These are phyloP conservation scores for Xylaria sp. DNA, from an alignment of 2,329 filamentous ascomycete species.

Conservation along the genomic window DNA sequence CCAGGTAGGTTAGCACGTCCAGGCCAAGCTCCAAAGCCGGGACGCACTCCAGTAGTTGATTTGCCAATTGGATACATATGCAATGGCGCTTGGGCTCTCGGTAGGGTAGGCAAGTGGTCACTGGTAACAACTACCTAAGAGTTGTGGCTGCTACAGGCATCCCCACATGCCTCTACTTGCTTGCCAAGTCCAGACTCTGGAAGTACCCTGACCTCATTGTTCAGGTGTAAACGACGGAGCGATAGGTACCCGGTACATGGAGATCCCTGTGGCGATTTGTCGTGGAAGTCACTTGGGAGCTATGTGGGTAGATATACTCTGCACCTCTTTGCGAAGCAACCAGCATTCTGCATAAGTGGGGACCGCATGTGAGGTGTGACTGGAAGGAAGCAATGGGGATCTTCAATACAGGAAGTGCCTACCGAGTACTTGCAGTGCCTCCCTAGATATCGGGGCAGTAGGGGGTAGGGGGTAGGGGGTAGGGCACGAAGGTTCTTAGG, in stretches of 20 bases:
- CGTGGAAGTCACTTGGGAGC: not conserved
- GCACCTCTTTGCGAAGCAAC: not conserved
- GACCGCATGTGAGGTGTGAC: not conserved
- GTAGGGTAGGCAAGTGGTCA: constrained; percentile 14
- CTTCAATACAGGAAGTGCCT: constrained; percentile 9
- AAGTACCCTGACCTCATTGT: constrained; percentile 23
- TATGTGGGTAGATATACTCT: not conserved
- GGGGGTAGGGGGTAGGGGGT: too few relatives aligned
- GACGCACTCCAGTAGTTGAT: constrained; percentile 37
- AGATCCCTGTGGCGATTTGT: constrained; percentile 2
- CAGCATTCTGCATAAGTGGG: constrained; percentile 9
- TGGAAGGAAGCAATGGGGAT: constrained; percentile 14
- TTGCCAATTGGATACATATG: constrained; percentile 37
- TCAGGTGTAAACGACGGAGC: not conserved
- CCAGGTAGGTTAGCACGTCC: constrained; percentile 8
- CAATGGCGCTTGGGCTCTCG: constrained; percentile 37
- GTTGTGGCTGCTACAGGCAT: constrained; percentile 23
- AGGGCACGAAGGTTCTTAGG: not conserved
- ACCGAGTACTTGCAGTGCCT: not conserved
- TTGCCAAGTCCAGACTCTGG: not conserved
- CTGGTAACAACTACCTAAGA: constrained; percentile 1
- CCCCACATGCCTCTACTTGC: not conserved
- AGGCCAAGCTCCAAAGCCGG: constrained; percentile 38
- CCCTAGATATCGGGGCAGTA: not conserved
- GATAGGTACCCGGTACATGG: not conserved